Base-by-base conservation (phyloP, 2,329 filamentous ascomycete species). In the Fusarium vanettenii region DNA sequence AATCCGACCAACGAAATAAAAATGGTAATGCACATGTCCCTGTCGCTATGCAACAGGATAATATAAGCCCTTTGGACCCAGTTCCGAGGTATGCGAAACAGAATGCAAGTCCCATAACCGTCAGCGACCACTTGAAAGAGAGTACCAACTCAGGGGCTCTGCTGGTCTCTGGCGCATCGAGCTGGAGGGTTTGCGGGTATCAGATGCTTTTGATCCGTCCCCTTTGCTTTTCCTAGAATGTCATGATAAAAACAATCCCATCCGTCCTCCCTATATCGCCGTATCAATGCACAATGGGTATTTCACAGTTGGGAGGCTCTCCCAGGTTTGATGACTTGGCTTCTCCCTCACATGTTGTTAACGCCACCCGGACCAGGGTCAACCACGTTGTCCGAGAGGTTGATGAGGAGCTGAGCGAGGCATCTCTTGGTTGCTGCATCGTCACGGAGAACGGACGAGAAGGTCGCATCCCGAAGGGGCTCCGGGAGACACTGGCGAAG, bases 391-490 rank as follows among this genome's bases (percentile, higher is more conserved):
- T 98, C 97, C 11, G 95, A 97, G 64, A 99, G 90, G 81, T 98
- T 98, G 85, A 98, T 97, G 70, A 98, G 89, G 10, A 99, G 91
- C 84, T 98, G 97, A n/a, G 95, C 94, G 37, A 99, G 92, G 83
- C 97, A 99, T 69, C 97, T 93, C 87, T 99, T 99, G 1, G 97
- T 99, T 1, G 97, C 97, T 16, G 97, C 97, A 81, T 99, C 97
- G 80, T 99, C 97, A 68, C 97, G 94, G 37, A 99, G 92, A 52
- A 99, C 97, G 0, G 95, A 96, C 10, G 95, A 97, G 83, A 99
- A 99, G 2, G 97, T 99, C 9, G 96, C 95, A 82, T 99, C 97
- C 57, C 97, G 93, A n/a, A 99, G 92, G n/a, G 97, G 97, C 80
- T 99, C 97, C 0, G 97, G 97, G 14, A 99, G 92, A 81, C 97